These are phyloP conservation scores for Ulmus americana DNA, from an alignment of 331 rosid species.

Conservation along the genomic window DNA sequence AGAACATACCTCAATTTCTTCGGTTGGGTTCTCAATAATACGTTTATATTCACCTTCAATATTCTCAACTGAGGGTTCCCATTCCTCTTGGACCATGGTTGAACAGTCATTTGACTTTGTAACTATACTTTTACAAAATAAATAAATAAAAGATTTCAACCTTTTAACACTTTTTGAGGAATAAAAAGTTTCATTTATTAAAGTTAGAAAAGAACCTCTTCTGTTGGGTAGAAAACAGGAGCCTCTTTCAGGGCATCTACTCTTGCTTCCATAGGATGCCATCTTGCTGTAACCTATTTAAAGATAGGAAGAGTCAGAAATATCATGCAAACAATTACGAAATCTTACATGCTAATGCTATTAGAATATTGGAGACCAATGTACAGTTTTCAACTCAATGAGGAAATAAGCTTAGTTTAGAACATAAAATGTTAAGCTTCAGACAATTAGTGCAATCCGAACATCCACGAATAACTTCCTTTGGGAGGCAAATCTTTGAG, in stretches of 20 bases:
- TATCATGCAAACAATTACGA: neutral
- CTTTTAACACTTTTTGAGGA: neutral
- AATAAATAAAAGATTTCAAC: neutral
- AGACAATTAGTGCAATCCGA: conserved; percentile 52
- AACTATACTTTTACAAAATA: conserved; percentile 16
- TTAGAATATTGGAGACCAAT: conserved; percentile 17
- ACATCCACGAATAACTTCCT: conserved; percentile 57
- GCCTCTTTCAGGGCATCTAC: conserved; percentile 50
- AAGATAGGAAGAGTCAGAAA: conserved; percentile 22
- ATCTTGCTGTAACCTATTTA: conserved; percentile 71
- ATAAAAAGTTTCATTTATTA: conserved; percentile 11
- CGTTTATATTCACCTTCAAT: conserved; percentile 75
- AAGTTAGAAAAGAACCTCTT: conserved; percentile 45
- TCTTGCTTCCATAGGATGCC: conserved; percentile 66
- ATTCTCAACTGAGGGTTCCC: conserved; percentile 63
- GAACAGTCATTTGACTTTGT: conserved; percentile 26
- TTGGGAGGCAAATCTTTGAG: conserved; percentile 39
- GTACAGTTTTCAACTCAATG: conserved; percentile 19
- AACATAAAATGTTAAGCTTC: conserved; percentile 40
- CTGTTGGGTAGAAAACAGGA: conserved; percentile 68
- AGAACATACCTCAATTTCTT: conserved; percentile 67
- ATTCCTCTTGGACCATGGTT: conserved; percentile 24
- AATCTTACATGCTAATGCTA: conserved; percentile 4
- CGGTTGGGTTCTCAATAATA: conserved; percentile 66
- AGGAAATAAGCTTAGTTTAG: conserved; percentile 12